phyloP scores from a whole-genome alignment of 1,139 yeast species.

The Debaryomyces coudertii region DNA sequence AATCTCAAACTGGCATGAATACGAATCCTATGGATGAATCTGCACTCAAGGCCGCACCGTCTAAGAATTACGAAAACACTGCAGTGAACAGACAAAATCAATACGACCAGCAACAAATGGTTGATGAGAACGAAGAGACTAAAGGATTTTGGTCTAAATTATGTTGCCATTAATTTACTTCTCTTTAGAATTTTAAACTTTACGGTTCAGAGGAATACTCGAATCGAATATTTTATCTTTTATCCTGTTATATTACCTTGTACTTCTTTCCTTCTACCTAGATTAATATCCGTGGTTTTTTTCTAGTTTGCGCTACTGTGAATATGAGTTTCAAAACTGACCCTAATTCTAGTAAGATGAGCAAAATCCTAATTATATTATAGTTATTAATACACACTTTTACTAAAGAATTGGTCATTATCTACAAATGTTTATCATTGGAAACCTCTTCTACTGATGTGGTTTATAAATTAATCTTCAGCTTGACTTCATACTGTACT shows the following conservation, averaged over 20 bases:
- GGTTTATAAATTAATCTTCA: no score
- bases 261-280: conserved; percentile 5
- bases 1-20: conserved; percentile 26
- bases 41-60: conserved; percentile 20
- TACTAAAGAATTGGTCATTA: no score
- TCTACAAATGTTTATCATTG: no score
- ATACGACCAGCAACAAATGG: conserved; percentile 44
- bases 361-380: background rate
- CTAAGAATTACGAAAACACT: conserved; percentile 24
- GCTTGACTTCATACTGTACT: no score
- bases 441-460: no score
- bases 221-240: conserved; percentile 2
- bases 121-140: conserved; percentile 37
- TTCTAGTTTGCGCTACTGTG: background rate
- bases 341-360: conserved; percentile 2
- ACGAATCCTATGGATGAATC: conserved; percentile 13
- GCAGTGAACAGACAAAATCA: conserved; percentile 33
- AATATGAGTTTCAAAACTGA: conserved; percentile 2
- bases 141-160: conserved; percentile 51
- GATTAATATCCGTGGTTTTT: background rate
- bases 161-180: conserved; percentile 41
- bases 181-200: conserved; percentile 4
- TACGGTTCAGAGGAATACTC: conserved; percentile 1
- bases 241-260: conserved; percentile 7
- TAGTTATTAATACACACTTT: conserved; percentile 2